Conservation (phyloP, 225 moss, liverwort and hornwort species). For the Physcomitrellopsis africana region DNA sequence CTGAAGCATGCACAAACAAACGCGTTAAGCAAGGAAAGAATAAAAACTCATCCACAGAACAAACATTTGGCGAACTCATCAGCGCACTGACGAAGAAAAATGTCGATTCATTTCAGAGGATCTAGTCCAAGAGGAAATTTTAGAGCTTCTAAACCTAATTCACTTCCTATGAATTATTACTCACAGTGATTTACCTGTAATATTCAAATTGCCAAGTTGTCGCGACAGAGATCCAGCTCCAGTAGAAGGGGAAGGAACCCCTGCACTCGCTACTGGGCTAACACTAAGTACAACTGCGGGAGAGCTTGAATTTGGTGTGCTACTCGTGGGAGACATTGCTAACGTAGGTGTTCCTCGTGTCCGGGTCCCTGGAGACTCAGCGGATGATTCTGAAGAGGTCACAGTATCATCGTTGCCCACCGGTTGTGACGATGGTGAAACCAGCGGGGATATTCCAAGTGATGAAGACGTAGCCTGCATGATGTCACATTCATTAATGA, state of each 20-base stretch:
- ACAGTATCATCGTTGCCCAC: constrained; percentile 49
- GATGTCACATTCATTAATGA: constrained; percentile 17
- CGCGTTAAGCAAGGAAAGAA: neutral
- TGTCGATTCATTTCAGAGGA: constrained; percentile 6
- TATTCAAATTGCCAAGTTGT: constrained; percentile 47
- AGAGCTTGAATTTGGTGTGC: constrained; percentile 46
- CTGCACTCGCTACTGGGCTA: constrained; percentile 62
- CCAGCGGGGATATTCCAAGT: constrained; percentile 60
- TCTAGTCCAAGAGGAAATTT: constrained; percentile 7
- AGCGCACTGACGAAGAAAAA: constrained; percentile 15
- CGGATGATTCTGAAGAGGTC: constrained; percentile 58
- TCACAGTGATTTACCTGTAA: constrained; percentile 39
- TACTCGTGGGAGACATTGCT: constrained; percentile 59
- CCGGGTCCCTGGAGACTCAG: constrained; percentile 58
- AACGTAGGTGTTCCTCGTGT: constrained; percentile 51
- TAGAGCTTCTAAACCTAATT: constrained; percentile 4
- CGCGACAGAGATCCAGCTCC: constrained; percentile 54
- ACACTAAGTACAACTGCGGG: constrained; percentile 65
- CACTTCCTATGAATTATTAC: neutral
- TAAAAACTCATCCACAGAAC: neutral
- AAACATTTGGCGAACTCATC: constrained; percentile 8
- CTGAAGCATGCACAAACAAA: constrained; percentile 35
- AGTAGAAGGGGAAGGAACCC: constrained; percentile 58
- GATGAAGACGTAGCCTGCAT: constrained; percentile 49
- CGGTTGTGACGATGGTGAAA: constrained; percentile 64